phyloP scores from a whole-genome alignment of 2,329 filamentous ascomycete genomes.

The Penicillium sp. region DNA sequence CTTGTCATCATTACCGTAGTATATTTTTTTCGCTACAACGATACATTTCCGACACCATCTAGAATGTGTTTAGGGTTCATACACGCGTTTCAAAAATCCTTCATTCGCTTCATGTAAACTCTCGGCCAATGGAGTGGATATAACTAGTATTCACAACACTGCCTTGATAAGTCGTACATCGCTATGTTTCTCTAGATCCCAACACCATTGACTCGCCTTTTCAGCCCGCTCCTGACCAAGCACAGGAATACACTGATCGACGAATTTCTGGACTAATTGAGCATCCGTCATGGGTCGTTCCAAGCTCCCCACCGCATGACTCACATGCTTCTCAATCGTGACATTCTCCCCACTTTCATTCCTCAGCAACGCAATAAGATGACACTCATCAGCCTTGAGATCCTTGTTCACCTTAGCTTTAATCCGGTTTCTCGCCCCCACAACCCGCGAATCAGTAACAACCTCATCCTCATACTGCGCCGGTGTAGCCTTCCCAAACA shows the following conservation, averaged over 20 bases:
- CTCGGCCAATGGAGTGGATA: background rate
- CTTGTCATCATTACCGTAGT: constrained; percentile 28
- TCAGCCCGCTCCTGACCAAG: constrained; percentile 41
- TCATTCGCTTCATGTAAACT: background rate
- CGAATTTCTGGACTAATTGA: constrained; percentile 51
- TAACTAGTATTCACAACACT: background rate
- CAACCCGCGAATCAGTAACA: constrained; percentile 45
- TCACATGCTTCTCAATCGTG: constrained; percentile 46
- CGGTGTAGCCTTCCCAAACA: constrained; percentile 54
- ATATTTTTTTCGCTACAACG: constrained; percentile 27
- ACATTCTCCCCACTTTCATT: constrained; percentile 29
- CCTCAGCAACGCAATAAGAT: constrained; percentile 39
- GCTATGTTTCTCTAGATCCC: constrained; percentile 33
- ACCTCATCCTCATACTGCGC: constrained; percentile 52
- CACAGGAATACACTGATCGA: constrained; percentile 47
- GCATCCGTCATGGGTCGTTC: constrained; percentile 50
- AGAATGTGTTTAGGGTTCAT: constrained; percentile 18
- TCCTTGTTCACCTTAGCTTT: constrained; percentile 43
- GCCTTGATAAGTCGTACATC: constrained; percentile 4
- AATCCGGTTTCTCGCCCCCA: constrained; percentile 48
- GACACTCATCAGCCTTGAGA: constrained; percentile 46
- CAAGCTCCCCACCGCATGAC: constrained; percentile 54
- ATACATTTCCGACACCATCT: constrained; percentile 25
- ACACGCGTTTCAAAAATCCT: background rate
- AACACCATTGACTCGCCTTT: constrained; percentile 34